A percentile compares a stretch with the other conserved stretches of the same genome.
phyloP scores from a whole-genome alignment of 345 rosid species.

The Luvunga scandens region DNA sequence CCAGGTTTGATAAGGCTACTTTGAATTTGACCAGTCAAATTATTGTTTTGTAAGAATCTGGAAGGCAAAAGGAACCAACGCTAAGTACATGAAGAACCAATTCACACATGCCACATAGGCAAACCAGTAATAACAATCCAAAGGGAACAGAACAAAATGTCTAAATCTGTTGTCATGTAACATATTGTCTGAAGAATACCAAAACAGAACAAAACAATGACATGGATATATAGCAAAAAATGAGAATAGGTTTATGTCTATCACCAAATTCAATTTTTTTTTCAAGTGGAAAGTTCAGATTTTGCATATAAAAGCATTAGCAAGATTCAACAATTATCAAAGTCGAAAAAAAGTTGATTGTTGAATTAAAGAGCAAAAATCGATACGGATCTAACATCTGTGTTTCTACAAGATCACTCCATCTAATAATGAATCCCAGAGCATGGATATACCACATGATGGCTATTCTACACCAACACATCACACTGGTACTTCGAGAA shows the following conservation, averaged over 20 bases:
- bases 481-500: background rate
- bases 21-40: conserved; percentile 71
- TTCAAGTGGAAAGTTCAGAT: background rate
- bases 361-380: conserved; percentile 2
- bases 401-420: background rate
- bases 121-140: background rate
- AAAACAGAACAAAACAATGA: background rate
- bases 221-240: background rate
- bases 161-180: conserved; percentile 1
- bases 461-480: background rate
- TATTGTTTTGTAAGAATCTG: conserved; percentile 90
- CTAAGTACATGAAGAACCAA: conserved; percentile 17
- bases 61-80: conserved; percentile 14
- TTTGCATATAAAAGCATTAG: background rate
- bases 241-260: background rate
- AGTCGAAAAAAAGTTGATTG: background rate
- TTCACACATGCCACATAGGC: background rate
- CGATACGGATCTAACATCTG: background rate
- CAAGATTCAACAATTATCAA: background rate
- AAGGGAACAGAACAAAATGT: conserved; percentile 1
- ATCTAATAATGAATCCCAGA: background rate
- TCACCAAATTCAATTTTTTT: background rate
- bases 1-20: conserved; percentile 48
- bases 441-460: background rate
- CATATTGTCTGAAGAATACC: background rate